These are phyloP conservation scores for Staphylotrichum longicolle DNA, from an alignment of 495 filamentous ascomycete genomes.

Conservation along the genomic window DNA sequence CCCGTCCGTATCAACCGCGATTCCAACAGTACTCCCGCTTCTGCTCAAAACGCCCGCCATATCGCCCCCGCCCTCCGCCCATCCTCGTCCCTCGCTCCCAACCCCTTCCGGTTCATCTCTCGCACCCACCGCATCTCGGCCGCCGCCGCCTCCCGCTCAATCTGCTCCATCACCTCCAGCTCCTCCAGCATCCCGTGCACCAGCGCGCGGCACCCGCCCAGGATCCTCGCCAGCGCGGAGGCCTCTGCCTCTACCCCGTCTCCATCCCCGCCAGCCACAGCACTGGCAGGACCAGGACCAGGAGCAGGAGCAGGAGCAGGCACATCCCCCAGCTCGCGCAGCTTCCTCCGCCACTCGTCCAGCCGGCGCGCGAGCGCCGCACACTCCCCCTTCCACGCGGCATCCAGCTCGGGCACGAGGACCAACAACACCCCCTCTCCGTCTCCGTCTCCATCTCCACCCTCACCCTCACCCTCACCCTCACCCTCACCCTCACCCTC, in stretches of 20 bases:
- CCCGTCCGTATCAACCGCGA: background rate
- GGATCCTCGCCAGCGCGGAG: constrained; percentile 40
- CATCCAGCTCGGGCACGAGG: constrained; percentile 37
- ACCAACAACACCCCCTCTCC: constrained; percentile 37
- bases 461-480: constrained; percentile 35
- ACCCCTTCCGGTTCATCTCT: constrained; percentile 40
- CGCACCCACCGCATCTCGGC: constrained; percentile 50
- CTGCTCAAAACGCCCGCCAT: constrained; percentile 30
- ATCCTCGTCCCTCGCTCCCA: background rate
- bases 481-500: background rate
- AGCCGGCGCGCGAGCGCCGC: constrained; percentile 39
- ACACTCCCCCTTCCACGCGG: constrained; percentile 46
- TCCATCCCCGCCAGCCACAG: too few relatives aligned
- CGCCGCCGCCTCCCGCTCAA: constrained; percentile 45
- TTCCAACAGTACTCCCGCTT: too few relatives aligned
- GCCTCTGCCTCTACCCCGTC: background rate
- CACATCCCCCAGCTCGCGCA: constrained; percentile 35
- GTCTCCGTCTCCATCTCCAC: constrained; percentile 26
- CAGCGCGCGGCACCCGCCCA: constrained; percentile 39
- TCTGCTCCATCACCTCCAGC: constrained; percentile 46
- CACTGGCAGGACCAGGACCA: background rate
- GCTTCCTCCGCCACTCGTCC: constrained; percentile 41
- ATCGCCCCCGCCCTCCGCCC: constrained; percentile 33
- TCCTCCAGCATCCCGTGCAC: constrained; percentile 50
- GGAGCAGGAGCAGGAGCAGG: background rate